phyloP scores from a whole-genome alignment of 192 early-diverging fungal species.

The Podila epicladia region DNA sequence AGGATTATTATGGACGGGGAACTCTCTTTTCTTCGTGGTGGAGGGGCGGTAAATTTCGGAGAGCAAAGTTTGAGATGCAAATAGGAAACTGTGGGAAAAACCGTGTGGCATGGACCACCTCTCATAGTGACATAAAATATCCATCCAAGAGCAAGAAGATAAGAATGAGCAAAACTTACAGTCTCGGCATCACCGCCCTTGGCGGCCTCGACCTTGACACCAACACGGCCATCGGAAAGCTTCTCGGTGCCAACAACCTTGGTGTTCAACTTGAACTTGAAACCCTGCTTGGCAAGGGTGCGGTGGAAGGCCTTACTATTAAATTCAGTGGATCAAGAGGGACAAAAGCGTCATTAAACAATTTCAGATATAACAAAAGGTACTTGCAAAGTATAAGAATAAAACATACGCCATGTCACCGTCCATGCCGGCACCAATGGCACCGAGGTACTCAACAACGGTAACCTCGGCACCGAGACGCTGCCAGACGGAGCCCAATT shows the following conservation, averaged over 20 bases:
- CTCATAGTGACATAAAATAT: not conserved
- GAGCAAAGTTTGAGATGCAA: slow-evolving; percentile 10
- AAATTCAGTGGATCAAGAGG: not conserved
- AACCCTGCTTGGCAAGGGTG: slow-evolving; percentile 92
- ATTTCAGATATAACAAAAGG: too few species aligned
- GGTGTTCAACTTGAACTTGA: slow-evolving; percentile 98
- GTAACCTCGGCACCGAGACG: slow-evolving; percentile 95
- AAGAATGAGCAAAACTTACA: slow-evolving; percentile 55
- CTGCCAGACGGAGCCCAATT: slow-evolving; percentile 98
- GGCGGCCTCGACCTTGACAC: slow-evolving; percentile 91
- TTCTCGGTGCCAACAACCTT: slow-evolving; percentile 92
- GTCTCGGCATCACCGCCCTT: slow-evolving; percentile 84
- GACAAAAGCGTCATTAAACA: not conserved
- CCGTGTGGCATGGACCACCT: not conserved
- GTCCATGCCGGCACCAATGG: slow-evolving; percentile 98
- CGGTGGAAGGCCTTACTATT: slow-evolving; percentile 89
- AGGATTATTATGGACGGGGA: not conserved
- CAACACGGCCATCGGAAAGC: slow-evolving; percentile 85
- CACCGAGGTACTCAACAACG: slow-evolving; percentile 92
- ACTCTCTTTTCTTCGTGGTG: not conserved
- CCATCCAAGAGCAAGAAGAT: not conserved
- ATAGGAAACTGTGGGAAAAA: not conserved
- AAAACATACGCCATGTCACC: slow-evolving; percentile 83
- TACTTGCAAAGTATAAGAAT: slow-evolving; percentile 1
- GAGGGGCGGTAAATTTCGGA: not conserved